These are phyloP conservation scores for Taiozyma onychis DNA, from an alignment of 1,139 yeast genomes.

Conservation along the genomic window DNA sequence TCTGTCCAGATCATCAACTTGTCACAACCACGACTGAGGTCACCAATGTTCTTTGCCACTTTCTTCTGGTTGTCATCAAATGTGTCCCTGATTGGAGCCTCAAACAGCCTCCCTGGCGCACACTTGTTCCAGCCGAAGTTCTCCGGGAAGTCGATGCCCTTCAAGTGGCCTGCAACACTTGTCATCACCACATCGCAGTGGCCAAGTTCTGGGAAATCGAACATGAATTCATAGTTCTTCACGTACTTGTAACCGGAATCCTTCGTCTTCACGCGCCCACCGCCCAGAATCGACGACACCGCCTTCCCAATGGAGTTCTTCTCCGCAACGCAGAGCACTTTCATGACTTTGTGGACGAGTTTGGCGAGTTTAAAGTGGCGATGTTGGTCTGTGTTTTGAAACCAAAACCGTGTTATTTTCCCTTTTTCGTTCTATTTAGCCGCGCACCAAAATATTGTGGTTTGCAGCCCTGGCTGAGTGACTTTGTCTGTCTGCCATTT, in stretches of 20 bases:
- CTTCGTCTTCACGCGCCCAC: slow-evolving; percentile 51
- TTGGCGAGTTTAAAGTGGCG: background rate
- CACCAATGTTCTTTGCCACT: slow-evolving; percentile 63
- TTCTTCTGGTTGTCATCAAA: slow-evolving; percentile 38
- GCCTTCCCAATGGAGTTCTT: slow-evolving; percentile 93
- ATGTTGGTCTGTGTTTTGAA: background rate
- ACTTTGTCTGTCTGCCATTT: background rate
- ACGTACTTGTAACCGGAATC: slow-evolving; percentile 56
- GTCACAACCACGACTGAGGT: slow-evolving; percentile 57
- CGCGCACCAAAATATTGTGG: background rate
- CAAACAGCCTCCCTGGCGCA: slow-evolving; percentile 59
- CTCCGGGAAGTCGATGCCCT: slow-evolving; percentile 58
- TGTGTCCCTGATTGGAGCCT: slow-evolving; percentile 53
- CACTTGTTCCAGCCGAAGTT: slow-evolving; percentile 65
- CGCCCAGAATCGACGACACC: slow-evolving; percentile 70
- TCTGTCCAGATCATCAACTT: slow-evolving; percentile 94
- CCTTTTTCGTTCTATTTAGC: too few relatives aligned
- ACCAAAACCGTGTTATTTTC: background rate
- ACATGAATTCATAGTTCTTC: slow-evolving; percentile 76
- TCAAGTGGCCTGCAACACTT: slow-evolving; percentile 83
- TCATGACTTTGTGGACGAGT: slow-evolving; percentile 35
- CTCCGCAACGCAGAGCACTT: slow-evolving; percentile 91
- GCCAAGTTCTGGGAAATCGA: slow-evolving; percentile 53
- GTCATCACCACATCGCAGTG: slow-evolving; percentile 84
- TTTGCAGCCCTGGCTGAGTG: background rate